A percentile compares a stretch with the other conserved stretches of the same genome.
Conservation (phyloP, 345 rosid species). For the Gossypium anomalum region DNA sequence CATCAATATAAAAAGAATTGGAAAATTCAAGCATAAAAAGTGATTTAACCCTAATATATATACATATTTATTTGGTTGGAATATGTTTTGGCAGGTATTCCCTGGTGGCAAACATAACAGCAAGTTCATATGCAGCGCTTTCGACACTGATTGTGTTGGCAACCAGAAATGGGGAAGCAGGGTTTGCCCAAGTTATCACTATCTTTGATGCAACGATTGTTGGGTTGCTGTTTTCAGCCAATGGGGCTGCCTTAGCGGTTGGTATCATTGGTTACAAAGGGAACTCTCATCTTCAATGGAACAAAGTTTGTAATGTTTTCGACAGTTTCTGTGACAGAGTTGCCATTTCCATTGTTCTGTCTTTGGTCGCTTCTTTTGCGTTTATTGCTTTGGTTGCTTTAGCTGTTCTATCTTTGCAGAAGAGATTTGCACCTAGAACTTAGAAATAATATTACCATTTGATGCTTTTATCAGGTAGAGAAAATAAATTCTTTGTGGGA, state of each 20-base stretch:
- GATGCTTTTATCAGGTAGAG: neutral
- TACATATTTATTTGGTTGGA: neutral
- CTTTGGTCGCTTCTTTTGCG: constrained; percentile 33
- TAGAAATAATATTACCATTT: neutral
- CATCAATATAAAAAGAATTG: too few relatives aligned
- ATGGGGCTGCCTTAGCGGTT: constrained; percentile 43
- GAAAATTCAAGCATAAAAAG: too few relatives aligned
- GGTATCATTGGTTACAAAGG: constrained; percentile 46
- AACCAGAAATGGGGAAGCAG: constrained; percentile 20
- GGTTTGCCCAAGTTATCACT: constrained; percentile 3
- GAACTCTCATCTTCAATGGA: constrained; percentile 51
- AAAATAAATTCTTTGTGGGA: neutral
- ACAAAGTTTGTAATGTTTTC: constrained; percentile 41
- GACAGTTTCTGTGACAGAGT: constrained; percentile 42
- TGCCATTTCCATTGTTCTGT: constrained; percentile 24
- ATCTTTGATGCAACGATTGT: constrained; percentile 34
- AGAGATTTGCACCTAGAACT: constrained; percentile 6
- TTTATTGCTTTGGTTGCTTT: constrained; percentile 32
- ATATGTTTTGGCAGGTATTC: neutral
- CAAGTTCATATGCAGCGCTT: constrained; percentile 38
- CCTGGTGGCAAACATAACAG: constrained; percentile 43
- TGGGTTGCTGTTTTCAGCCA: constrained; percentile 43
- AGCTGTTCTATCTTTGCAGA: constrained; percentile 19
- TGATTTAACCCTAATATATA: neutral
- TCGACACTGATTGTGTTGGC: constrained; percentile 23